Conservation (phyloP, 495 filamentous ascomycete species). For the Lasiosphaeria hispida region DNA sequence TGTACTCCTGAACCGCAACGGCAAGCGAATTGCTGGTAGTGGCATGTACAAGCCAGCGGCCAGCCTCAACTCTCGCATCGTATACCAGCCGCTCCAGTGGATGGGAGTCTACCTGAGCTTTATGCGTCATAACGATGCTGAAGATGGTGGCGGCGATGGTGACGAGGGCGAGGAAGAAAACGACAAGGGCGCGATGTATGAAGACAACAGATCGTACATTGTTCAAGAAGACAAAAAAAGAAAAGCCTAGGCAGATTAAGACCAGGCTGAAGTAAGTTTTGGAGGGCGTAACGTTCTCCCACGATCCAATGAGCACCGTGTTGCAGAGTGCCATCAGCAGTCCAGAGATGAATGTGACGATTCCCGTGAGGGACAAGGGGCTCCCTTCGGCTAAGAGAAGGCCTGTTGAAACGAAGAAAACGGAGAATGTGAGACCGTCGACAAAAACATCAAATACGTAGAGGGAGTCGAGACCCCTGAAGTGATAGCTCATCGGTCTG, state of each 20-base stretch:
- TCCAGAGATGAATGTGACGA: constrained; percentile 38
- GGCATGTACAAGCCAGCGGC: constrained; percentile 44
- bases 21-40: constrained; percentile 49
- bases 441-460: constrained; percentile 42
- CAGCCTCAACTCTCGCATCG: constrained; percentile 46
- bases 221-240: constrained; percentile 39
- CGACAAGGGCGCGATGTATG: constrained; percentile 38
- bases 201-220: constrained; percentile 39
- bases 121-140: constrained; percentile 19
- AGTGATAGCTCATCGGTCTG: constrained; percentile 20
- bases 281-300: constrained; percentile 34
- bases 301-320: constrained; percentile 34
- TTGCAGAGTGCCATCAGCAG: constrained; percentile 28
- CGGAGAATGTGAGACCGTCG: constrained; percentile 38
- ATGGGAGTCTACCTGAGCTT: constrained; percentile 30
- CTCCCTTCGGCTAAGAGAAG: constrained; percentile 41
- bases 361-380: constrained; percentile 35
- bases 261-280: constrained; percentile 28
- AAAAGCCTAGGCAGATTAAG: constrained; percentile 38
- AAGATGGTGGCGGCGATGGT: constrained; percentile 34
- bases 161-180: constrained; percentile 31
- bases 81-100: constrained; percentile 54
- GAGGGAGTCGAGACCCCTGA: constrained; percentile 28
- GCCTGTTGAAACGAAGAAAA: constrained; percentile 37
- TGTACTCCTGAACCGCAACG: constrained; percentile 58